These are phyloP conservation scores for Yamadazyma scolyti DNA, from an alignment of 805 yeast genomes.

Conservation along the genomic window DNA sequence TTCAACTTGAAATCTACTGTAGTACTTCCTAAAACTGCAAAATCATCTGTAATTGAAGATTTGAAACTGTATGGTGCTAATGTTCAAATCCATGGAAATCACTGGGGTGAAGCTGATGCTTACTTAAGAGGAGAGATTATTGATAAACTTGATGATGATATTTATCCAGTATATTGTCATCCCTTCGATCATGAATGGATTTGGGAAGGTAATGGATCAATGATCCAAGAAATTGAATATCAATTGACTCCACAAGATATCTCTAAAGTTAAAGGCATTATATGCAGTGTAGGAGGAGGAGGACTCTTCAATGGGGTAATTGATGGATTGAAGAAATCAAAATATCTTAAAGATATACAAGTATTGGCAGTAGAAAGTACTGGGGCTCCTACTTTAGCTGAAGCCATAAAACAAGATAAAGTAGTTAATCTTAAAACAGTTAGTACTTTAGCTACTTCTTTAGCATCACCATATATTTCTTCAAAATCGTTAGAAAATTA, in stretches of 20 bases:
- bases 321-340: constrained; percentile 18
- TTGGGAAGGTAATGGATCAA: constrained; percentile 28
- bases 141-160: constrained; percentile 6
- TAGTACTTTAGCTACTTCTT: constrained; percentile 22
- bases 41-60: constrained; percentile 16
- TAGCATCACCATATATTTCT: constrained; percentile 27
- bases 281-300: constrained; percentile 34
- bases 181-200: constrained; percentile 28
- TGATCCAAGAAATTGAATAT: constrained; percentile 22
- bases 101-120: constrained; percentile 32
- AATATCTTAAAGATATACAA: constrained; percentile 13
- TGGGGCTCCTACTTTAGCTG: constrained; percentile 21
- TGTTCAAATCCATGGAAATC: constrained; percentile 20
- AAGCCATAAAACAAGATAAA: constrained; percentile 17
- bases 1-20: constrained; percentile 25
- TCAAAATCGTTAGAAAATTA: constrained; percentile 15
- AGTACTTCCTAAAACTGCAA: constrained; percentile 21
- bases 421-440: constrained; percentile 16
- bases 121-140: constrained; percentile 16
- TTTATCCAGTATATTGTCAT: constrained; percentile 25
- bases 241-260: constrained; percentile 15
- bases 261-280: constrained; percentile 20
- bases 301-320: constrained; percentile 29
- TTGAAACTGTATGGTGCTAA: constrained; percentile 19
- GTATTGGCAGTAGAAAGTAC: constrained; percentile 25